Conservation (phyloP, 352 stramenopile genomes). For the Phytophthora megakarya region DNA sequence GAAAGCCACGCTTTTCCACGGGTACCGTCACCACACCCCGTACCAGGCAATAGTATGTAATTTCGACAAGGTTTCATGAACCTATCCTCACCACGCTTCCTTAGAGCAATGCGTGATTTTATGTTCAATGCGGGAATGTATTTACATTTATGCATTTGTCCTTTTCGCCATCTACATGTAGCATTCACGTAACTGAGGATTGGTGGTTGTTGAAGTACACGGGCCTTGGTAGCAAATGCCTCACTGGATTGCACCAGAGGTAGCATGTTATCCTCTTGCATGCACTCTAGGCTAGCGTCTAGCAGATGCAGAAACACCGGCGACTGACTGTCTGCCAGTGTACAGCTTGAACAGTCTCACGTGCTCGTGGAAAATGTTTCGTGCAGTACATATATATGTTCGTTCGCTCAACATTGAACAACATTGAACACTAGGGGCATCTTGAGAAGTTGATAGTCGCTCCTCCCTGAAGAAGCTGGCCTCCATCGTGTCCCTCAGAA, state of each 20-base stretch:
- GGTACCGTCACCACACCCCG: slow-evolving; percentile 4
- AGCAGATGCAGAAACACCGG: no score
- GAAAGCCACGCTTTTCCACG: slow-evolving; percentile 4
- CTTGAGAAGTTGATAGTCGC: no score
- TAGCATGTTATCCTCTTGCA: no score
- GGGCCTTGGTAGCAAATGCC: not conserved
- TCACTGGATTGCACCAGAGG: not conserved
- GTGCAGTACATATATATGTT: no score
- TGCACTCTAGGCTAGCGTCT: no score
- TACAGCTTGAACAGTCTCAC: no score
- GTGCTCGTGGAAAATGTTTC: no score
- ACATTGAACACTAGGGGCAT: no score
- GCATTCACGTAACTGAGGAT: not conserved
- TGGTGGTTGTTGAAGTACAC: not conserved
- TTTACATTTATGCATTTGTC: slow-evolving; percentile 36
- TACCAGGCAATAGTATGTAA: slow-evolving; percentile 40
- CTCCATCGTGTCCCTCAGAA: slow-evolving; percentile 5
- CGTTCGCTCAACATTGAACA: no score
- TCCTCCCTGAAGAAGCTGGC: not conserved
- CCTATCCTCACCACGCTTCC: slow-evolving; percentile 6
- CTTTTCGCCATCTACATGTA: no score
- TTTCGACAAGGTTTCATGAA: slow-evolving; percentile 38
- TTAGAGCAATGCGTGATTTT: slow-evolving; percentile 11
- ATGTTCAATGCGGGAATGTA: slow-evolving; percentile 32
- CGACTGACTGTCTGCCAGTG: no score